Conservation (phyloP, 352 stramenopile species). For the Pythium folliculosum region DNA sequence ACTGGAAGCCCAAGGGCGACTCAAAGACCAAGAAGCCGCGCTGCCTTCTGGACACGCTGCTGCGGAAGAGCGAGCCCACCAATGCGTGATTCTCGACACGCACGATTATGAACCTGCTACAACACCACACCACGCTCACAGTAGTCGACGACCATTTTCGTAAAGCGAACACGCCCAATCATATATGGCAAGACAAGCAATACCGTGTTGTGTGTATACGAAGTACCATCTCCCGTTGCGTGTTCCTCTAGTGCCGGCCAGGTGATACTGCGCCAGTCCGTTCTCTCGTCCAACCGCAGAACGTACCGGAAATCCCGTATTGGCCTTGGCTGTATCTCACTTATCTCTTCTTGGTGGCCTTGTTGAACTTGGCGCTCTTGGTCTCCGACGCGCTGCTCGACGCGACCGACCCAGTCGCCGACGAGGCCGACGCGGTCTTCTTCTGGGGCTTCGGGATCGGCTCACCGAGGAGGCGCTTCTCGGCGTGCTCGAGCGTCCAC, state of each 20-base stretch:
- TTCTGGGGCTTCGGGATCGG: constrained; percentile 56
- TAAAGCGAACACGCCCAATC: background rate
- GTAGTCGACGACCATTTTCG: background rate
- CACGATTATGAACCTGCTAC: background rate
- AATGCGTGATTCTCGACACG: constrained; percentile 8
- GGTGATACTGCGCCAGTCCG: too few relatives aligned
- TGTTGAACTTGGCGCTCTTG: constrained; percentile 71
- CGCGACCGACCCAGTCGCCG: constrained; percentile 24
- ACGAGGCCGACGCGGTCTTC: constrained; percentile 8
- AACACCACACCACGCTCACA: background rate
- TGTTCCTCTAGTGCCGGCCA: background rate
- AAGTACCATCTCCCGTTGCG: background rate
- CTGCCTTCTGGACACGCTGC: constrained; percentile 74
- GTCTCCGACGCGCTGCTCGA: constrained; percentile 45
- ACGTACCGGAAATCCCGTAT: too few relatives aligned
- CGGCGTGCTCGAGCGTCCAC: constrained; percentile 75
- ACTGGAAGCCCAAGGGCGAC: constrained; percentile 77
- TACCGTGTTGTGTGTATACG: constrained; percentile 8
- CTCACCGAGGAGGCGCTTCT: constrained; percentile 85
- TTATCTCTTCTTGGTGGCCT: constrained; percentile 66
- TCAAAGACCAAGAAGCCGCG: constrained; percentile 74
- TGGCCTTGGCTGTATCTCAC: background rate
- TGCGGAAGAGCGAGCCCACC: constrained; percentile 59
- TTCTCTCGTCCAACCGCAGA: background rate
- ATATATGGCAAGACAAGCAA: constrained; percentile 3